Evolutionary conservation across 208 protist species (phyloP).

Genomic region (Wallacemonas rigidus): DNA sequence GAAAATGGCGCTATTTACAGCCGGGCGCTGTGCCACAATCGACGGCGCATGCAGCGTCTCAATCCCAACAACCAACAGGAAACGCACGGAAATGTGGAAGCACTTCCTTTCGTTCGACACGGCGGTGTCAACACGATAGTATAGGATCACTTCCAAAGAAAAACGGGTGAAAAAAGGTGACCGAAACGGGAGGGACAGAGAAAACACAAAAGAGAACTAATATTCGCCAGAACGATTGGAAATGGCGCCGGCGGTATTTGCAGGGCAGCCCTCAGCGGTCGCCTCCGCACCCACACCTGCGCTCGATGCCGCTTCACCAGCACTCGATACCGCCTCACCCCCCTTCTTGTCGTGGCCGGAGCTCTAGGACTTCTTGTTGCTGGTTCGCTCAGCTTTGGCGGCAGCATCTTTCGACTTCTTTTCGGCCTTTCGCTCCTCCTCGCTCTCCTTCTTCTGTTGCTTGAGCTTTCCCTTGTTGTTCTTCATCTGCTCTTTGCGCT

Average conservation of each 20-base stretch:
- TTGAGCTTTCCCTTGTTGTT: constrained; percentile 36
- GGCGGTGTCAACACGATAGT: too few species aligned
- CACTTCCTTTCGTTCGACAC: too few species aligned
- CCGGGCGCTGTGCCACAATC: too few species aligned
- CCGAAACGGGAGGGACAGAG: too few species aligned
- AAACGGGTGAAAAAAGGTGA: too few species aligned
- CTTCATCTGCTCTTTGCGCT: constrained; percentile 41
- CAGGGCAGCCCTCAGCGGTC: neutral
- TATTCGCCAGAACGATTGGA: too few species aligned
- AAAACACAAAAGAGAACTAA: too few species aligned
- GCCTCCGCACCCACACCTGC: neutral
- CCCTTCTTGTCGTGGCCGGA: constrained; percentile 5
- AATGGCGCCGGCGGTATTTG: neutral
- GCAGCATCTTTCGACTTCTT: constrained; percentile 4
- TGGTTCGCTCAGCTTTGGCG: constrained; percentile 25
- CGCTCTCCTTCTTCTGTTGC: constrained; percentile 24
- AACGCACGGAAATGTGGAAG: too few species aligned
- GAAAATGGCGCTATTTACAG: too few species aligned
- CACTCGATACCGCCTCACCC: constrained; percentile 6
- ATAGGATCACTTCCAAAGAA: too few species aligned
- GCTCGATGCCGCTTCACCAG: neutral
- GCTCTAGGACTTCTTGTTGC: constrained; percentile 29
- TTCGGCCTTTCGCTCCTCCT: constrained; percentile 20
- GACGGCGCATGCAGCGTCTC: too few species aligned
- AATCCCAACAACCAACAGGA: too few species aligned